Evolutionary conservation across 768 basidiomycete species (phyloP).

Genomic region (Pleurotus sapidus): DNA sequence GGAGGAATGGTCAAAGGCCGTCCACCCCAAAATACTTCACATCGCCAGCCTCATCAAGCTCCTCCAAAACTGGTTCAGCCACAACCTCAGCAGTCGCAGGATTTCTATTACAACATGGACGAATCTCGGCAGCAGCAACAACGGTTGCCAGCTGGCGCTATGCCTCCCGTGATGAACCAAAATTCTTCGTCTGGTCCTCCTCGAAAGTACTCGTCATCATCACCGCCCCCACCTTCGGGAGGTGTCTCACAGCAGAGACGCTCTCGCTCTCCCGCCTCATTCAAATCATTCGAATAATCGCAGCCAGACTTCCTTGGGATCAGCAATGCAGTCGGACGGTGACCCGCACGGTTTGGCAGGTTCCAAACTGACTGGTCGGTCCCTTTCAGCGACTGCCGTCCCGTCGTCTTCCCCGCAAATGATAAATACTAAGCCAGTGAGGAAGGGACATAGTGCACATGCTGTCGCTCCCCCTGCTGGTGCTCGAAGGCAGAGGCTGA

Average conservation of each 20-base stretch:
- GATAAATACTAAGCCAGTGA: slow-evolving; percentile 46
- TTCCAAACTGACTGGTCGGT: slow-evolving; percentile 55
- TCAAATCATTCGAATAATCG: slow-evolving; percentile 23
- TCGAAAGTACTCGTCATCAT: slow-evolving; percentile 25
- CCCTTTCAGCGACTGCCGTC: slow-evolving; percentile 64
- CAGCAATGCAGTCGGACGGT: slow-evolving; percentile 19
- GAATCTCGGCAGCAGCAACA: slow-evolving; percentile 27
- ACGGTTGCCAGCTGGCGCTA: slow-evolving; percentile 58
- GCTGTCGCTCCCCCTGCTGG: slow-evolving; percentile 33
- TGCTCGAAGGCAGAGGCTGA: slow-evolving; percentile 38
- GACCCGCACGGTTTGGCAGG: slow-evolving; percentile 18
- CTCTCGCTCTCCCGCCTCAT: slow-evolving; percentile 1
- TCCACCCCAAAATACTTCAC: slow-evolving; percentile 12
- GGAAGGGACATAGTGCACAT: slow-evolving; percentile 69
- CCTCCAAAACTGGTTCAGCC: slow-evolving; percentile 23
- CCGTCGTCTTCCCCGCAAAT: slow-evolving; percentile 31
- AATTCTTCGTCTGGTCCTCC: slow-evolving; percentile 4
- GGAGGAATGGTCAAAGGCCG: slow-evolving; percentile 23
- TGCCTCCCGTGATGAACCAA: slow-evolving; percentile 45
- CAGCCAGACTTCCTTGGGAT: slow-evolving; percentile 28
- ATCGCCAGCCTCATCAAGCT: slow-evolving; percentile 22
- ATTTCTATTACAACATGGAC: slow-evolving; percentile 37
- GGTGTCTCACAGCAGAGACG: background rate
- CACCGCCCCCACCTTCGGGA: slow-evolving; percentile 26
- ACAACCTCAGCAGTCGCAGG: slow-evolving; percentile 25